Percentiles rank a stretch among this genome's conserved stretches.
Conservation (phyloP, 352 stramenopile genomes). For the Peronosclerospora sorghi region DNA sequence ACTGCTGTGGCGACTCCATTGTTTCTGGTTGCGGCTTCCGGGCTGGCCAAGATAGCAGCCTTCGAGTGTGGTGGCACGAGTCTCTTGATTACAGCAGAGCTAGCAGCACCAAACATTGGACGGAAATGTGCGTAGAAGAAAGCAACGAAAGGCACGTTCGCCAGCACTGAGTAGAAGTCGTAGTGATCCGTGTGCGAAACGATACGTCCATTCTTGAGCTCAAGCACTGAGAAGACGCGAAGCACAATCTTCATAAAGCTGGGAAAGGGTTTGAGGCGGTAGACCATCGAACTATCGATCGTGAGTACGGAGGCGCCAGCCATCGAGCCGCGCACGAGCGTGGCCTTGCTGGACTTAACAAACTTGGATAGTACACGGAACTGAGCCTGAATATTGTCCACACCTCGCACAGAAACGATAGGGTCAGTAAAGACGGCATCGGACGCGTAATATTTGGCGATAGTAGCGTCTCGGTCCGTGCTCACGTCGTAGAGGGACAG, state of each 20-base stretch:
- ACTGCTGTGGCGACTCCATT: conserved; percentile 8
- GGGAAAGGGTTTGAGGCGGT: conserved; percentile 63
- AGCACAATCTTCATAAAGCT: conserved; percentile 62
- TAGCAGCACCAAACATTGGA: conserved; percentile 54
- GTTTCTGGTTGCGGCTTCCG: conserved; percentile 1
- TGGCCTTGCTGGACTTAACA: conserved; percentile 64
- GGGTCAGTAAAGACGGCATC: conserved; percentile 76
- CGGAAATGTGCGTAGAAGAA: conserved; percentile 78
- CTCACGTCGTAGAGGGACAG: conserved; percentile 79
- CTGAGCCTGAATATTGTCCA: conserved; percentile 80
- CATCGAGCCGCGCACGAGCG: conserved; percentile 76
- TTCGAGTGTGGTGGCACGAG: conserved; percentile 28
- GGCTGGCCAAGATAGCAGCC: conserved; percentile 13
- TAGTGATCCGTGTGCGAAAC: conserved; percentile 77
- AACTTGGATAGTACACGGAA: conserved; percentile 73
- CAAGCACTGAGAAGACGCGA: conserved; percentile 71
- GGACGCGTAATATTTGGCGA: conserved; percentile 64
- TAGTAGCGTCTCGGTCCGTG: conserved; percentile 48
- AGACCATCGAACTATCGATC: conserved; percentile 71
- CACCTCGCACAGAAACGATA: conserved; percentile 52
- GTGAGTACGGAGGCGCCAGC: conserved; percentile 63
- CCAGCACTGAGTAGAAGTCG: conserved; percentile 73
- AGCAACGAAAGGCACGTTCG: conserved; percentile 62
- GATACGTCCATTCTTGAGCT: conserved; percentile 75
- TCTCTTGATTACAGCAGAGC: conserved; percentile 60